These are phyloP conservation scores for Irpex lacteus DNA, from an alignment of 1,284 basidiomycete species.

Conservation along the genomic window DNA sequence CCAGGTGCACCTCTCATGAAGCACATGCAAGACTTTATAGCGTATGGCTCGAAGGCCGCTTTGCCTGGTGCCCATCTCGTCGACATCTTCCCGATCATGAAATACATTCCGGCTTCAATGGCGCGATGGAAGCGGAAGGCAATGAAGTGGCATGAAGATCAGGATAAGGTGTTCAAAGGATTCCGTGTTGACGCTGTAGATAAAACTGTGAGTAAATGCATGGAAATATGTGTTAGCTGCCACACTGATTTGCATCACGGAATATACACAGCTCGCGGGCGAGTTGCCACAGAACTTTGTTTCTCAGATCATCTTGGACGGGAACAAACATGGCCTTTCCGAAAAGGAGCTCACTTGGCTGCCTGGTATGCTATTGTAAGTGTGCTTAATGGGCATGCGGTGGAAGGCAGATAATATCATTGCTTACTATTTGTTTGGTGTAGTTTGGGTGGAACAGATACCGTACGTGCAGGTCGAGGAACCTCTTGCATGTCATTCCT, in stretches of 20 bases:
- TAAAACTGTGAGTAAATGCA: not conserved
- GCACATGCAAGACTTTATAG: not conserved
- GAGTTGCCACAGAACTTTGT: not conserved
- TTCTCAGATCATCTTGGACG: no score
- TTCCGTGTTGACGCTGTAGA: not conserved
- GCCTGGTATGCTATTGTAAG: no score
- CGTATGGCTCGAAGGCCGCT: not conserved
- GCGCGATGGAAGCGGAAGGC: slow-evolving; percentile 12
- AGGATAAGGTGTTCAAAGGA: slow-evolving; percentile 9
- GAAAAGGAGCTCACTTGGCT: no score
- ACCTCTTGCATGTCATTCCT: no score
- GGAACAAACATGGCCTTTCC: no score
- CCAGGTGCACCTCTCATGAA: not conserved
- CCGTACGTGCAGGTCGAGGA: not conserved
- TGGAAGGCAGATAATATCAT: not conserved
- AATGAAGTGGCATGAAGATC: slow-evolving; percentile 3
- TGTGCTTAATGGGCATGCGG: not conserved
- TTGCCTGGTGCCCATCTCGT: not conserved
- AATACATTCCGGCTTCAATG: slow-evolving; percentile 8
- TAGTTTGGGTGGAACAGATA: not conserved
- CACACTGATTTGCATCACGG: not conserved
- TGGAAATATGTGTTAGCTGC: no score
- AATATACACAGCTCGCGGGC: not conserved
- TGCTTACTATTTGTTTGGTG: not conserved
- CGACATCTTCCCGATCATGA: slow-evolving; percentile 5